These are phyloP conservation scores for Coffea humblotiana DNA, from an alignment of 305 asterid species.

Conservation along the genomic window DNA sequence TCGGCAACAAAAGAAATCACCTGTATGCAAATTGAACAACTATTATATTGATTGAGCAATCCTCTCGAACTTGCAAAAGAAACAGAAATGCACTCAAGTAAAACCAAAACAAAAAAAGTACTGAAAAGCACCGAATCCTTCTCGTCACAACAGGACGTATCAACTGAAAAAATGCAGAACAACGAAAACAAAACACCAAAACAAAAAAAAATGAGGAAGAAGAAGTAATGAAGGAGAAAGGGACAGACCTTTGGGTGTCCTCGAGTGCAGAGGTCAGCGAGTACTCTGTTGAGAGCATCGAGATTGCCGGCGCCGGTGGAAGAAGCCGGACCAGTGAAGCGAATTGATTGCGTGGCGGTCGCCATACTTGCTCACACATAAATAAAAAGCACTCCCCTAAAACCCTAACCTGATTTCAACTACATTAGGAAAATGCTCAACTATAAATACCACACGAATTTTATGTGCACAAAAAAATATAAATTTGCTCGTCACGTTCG, in stretches of 20 bases:
- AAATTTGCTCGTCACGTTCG: background rate
- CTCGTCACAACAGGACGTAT: background rate
- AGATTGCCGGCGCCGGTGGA: conserved; percentile 62
- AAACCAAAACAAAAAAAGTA: background rate
- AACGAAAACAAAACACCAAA: background rate
- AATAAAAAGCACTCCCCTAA: conserved; percentile 6
- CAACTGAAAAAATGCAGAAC: background rate
- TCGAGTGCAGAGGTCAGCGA: conserved; percentile 67
- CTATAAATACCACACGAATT: background rate
- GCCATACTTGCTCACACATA: conserved; percentile 31
- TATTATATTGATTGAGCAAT: background rate
- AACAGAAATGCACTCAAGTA: background rate
- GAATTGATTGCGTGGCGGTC: conserved; percentile 53
- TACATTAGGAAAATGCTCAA: background rate
- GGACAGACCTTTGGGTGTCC: conserved; percentile 66
- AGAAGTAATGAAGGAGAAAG: background rate
- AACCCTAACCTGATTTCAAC: conserved; percentile 24
- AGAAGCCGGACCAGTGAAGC: conserved; percentile 57
- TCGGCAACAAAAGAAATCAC: background rate
- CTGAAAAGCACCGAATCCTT: background rate
- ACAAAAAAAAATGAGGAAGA: background rate
- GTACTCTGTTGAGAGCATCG: conserved; percentile 66
- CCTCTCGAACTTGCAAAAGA: background rate
- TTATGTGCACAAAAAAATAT: background rate
- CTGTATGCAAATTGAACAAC: background rate